Conservation (phyloP, 2,329 filamentous ascomycete genomes). For the Lachnellula occidentalis region DNA sequence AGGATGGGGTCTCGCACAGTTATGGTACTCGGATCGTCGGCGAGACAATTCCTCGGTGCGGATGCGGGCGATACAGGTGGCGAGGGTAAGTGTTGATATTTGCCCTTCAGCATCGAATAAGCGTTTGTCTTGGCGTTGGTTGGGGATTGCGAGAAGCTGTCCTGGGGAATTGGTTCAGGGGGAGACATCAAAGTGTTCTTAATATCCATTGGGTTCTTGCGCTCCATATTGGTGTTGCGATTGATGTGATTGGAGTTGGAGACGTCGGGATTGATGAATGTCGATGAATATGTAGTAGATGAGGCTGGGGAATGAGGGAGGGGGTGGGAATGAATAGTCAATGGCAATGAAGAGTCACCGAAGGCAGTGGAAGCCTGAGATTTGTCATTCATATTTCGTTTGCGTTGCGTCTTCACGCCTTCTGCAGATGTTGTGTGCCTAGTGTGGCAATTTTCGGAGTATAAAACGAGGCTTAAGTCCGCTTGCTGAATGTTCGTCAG, state of each 20-base stretch:
- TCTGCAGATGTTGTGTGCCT: constrained; percentile 10
- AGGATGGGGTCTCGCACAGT: constrained; percentile 49
- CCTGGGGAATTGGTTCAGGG: constrained; percentile 48
- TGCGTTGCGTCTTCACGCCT: constrained; percentile 14
- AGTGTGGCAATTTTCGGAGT: constrained; percentile 24
- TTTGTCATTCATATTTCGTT: constrained; percentile 26
- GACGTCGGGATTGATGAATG: constrained; percentile 19
- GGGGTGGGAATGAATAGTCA: constrained; percentile 15
- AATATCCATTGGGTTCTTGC: constrained; percentile 21
- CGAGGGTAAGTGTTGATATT: constrained; percentile 40
- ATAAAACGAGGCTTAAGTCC: constrained; percentile 21
- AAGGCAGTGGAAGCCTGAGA: constrained; percentile 27
- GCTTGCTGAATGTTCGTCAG: not conserved
- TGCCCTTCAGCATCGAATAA: constrained; percentile 35
- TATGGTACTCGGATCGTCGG: constrained; percentile 31
- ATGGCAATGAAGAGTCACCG: constrained; percentile 21
- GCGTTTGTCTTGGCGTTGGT: constrained; percentile 22
- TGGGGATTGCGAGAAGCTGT: constrained; percentile 40
- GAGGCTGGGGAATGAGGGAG: constrained; percentile 9
- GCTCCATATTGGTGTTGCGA: constrained; percentile 21
- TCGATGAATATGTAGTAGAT: constrained; percentile 11
- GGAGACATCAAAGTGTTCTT: constrained; percentile 55
- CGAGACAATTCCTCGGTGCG: constrained; percentile 30
- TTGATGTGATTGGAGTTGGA: constrained; percentile 20
- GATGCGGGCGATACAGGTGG: constrained; percentile 54